These are phyloP conservation scores for Luvunga scandens DNA, from an alignment of 345 rosid genomes.

Conservation along the genomic window DNA sequence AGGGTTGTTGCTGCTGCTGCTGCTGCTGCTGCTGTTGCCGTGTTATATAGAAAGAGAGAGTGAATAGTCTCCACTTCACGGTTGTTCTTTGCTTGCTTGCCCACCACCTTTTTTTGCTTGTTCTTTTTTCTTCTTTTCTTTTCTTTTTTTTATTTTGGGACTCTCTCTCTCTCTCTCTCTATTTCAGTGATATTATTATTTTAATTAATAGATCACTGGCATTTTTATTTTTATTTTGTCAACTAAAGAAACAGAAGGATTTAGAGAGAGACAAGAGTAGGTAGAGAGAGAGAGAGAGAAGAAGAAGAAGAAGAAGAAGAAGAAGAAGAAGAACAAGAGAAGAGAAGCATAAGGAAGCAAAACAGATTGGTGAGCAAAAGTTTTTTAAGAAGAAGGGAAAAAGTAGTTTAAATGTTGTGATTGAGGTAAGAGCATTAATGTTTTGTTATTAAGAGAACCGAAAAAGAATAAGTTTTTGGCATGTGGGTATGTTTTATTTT, in stretches of 20 bases:
- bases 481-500: constrained; percentile 21
- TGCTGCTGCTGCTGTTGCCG: neutral
- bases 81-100: constrained; percentile 35
- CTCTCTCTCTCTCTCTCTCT: neutral
- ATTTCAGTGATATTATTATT: constrained; percentile 10
- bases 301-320: too few relatives aligned
- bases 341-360: constrained; percentile 18
- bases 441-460: constrained; percentile 13
- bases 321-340: constrained; percentile 9
- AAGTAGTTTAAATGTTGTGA: constrained; percentile 18
- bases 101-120: constrained; percentile 12
- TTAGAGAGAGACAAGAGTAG: constrained; percentile 36
- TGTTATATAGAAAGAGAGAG: neutral
- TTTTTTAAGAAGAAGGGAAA: constrained; percentile 10
- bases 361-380: constrained; percentile 29
- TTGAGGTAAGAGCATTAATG: constrained; percentile 37
- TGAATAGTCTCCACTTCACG: constrained; percentile 25
- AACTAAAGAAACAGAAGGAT: constrained; percentile 30
- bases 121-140: too few relatives aligned
- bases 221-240: constrained; percentile 12
- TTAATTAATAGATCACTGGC: constrained; percentile 8
- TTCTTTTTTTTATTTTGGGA: too few relatives aligned
- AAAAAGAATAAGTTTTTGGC: constrained; percentile 20
- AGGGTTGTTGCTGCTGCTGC: neutral
- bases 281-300: constrained; percentile 31